Evolutionary conservation across 2,329 filamentous ascomycete genomes (phyloP), one percentile per base, ranked within the genome.

Genomic region (Zasmidium citrigriseum): DNA sequence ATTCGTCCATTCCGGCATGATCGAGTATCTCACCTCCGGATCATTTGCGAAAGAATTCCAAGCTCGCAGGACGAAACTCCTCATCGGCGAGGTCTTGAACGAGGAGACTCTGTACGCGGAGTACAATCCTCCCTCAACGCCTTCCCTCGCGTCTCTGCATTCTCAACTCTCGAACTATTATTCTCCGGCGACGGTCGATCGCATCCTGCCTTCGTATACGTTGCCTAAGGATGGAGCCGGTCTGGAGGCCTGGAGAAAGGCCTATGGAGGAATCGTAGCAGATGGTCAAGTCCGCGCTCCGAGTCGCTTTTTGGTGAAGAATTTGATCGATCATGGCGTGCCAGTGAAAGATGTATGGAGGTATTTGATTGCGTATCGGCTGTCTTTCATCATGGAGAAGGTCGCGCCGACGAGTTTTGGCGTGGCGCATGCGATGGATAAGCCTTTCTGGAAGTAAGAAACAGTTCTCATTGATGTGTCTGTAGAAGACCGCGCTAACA

Each of bases 351-450:
- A 55, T 38, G 22, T 55, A 12, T 55, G 53, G 53, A 29, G 54
- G 34, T 56, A 56, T 27, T 29, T 50, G 16, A 56, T 56, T 18
- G 2, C 46, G 29, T 51, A 51, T 51, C 54, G 54, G 18, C 9
- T 51, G 16, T 34, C 24, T 21, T 56, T 56, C n/a, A 51, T 56
- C 23, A 46, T 22, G 9, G 54, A 57, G 3, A 46, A 52, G 3
- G 54, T 57, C 3, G 54, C 48, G 25, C 54, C 54, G 5, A 47
- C 21, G 41, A 18, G 22, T 5, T 52, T 57, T 52, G 54, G 54
- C 20, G 54, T 57, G 20, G 54, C 54, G 38, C 55, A 57, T 44
- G 55, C 55, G 25, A 57, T 57, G 55, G 44, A 57, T 24, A 49
- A 38, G 21, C 49, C 55, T 20, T 29, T 52, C 34, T 57, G 55